Conservation (phyloP, 176 grass and related monocot genomes). For the Oryza brachyantha region DNA sequence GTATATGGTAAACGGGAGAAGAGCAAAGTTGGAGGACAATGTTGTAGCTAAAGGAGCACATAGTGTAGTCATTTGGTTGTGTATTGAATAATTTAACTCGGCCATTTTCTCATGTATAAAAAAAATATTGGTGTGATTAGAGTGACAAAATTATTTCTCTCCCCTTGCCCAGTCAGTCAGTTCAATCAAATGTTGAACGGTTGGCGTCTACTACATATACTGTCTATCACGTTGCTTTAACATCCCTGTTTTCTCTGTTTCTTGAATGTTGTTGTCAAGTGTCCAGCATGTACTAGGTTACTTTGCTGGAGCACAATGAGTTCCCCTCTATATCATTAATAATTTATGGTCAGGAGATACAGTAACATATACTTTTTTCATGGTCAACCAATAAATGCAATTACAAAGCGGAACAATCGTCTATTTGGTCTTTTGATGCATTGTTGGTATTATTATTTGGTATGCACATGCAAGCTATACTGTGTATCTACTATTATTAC, state of each 20-base stretch:
- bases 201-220: neutral
- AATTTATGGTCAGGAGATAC: too few species aligned
- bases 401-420: neutral
- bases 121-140: slow-evolving; percentile 30
- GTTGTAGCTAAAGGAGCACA: slow-evolving; percentile 39
- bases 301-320: neutral
- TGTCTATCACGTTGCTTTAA: neutral
- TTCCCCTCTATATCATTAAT: too few species aligned
- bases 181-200: neutral
- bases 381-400: neutral
- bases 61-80: slow-evolving; percentile 35
- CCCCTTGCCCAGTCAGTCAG: neutral
- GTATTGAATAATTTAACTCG: slow-evolving; percentile 39
- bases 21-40: slow-evolving; percentile 32
- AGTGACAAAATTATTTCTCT: neutral
- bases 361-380: neutral
- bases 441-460: neutral
- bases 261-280: too few species aligned
- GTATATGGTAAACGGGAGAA: slow-evolving; percentile 23
- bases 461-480: slow-evolving; percentile 7
- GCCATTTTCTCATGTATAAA: slow-evolving; percentile 33
- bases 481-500: neutral
- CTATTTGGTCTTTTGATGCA: neutral
- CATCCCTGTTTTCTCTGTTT: neutral
- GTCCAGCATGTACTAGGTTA: too few species aligned